Evolutionary conservation across 345 rosid species (phyloP).

Genomic region (Moricandia moricandioides): DNA sequence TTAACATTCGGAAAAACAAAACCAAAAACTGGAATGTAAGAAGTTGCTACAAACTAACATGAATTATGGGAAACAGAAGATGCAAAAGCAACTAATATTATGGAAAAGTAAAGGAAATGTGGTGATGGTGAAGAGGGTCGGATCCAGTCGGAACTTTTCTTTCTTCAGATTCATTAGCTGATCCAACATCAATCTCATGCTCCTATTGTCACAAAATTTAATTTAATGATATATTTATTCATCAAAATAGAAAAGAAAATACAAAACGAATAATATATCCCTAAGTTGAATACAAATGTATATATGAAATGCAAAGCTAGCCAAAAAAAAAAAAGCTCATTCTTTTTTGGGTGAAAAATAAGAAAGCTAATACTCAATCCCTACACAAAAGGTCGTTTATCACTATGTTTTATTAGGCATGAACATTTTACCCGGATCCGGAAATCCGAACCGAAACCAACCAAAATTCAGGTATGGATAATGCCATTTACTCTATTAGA

Average conservation of each 20-base stretch:
- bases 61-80: constrained; percentile 9
- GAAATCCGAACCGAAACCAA: too few relatives aligned
- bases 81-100: background rate
- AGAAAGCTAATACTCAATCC: background rate
- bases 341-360: background rate
- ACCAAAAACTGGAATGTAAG: background rate
- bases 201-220: constrained; percentile 8
- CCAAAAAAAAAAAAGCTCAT: background rate
- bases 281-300: background rate
- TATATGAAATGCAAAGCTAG: background rate
- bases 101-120: constrained; percentile 24
- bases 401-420: background rate
- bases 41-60: background rate
- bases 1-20: constrained; percentile 6
- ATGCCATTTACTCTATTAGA: too few relatives aligned
- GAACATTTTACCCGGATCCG: too few relatives aligned
- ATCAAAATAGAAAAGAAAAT: background rate
- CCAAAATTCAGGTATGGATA: too few relatives aligned
- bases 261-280: background rate
- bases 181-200: constrained; percentile 19
- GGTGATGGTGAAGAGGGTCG: constrained; percentile 40
- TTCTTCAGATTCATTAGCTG: constrained; percentile 29
- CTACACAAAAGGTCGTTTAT: background rate
- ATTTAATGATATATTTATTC: background rate
- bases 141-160: constrained; percentile 43